These are phyloP conservation scores for Prunus yedoensis DNA, from an alignment of 331 rosid genomes.

Conservation along the genomic window DNA sequence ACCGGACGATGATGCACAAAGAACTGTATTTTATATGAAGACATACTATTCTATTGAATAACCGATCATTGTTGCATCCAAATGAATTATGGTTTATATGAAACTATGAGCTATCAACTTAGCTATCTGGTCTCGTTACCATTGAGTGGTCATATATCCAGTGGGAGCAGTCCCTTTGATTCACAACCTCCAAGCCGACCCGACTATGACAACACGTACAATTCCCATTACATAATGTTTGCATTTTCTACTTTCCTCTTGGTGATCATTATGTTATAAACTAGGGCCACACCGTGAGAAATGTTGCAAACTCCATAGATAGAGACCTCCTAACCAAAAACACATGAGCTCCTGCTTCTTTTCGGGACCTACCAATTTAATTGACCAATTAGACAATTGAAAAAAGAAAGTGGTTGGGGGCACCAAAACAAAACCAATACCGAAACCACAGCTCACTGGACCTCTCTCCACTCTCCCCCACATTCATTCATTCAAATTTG, in stretches of 20 bases:
- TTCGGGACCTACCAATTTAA: slow-evolving; percentile 21
- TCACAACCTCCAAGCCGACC: slow-evolving; percentile 3
- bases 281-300: slow-evolving; percentile 31
- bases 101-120: neutral
- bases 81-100: neutral
- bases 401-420: slow-evolving; percentile 12
- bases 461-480: neutral
- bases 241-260: slow-evolving; percentile 23
- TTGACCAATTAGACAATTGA: neutral
- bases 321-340: slow-evolving; percentile 34
- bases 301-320: slow-evolving; percentile 27
- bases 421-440: slow-evolving; percentile 4
- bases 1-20: no score
- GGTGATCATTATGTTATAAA: slow-evolving; percentile 33
- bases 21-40: no score
- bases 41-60: no score
- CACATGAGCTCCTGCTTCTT: slow-evolving; percentile 10
- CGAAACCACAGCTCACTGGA: neutral
- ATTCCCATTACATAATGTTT: slow-evolving; percentile 16
- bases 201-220: slow-evolving; percentile 17
- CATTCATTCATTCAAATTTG: neutral
- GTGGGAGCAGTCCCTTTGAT: slow-evolving; percentile 11
- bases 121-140: neutral
- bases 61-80: neutral
- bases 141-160: neutral